A percentile compares a stretch with the other conserved stretches of the same genome.
These are phyloP conservation scores for Polyporus arcularius DNA, from an alignment of 768 basidiomycete genomes.

Conservation along the genomic window DNA sequence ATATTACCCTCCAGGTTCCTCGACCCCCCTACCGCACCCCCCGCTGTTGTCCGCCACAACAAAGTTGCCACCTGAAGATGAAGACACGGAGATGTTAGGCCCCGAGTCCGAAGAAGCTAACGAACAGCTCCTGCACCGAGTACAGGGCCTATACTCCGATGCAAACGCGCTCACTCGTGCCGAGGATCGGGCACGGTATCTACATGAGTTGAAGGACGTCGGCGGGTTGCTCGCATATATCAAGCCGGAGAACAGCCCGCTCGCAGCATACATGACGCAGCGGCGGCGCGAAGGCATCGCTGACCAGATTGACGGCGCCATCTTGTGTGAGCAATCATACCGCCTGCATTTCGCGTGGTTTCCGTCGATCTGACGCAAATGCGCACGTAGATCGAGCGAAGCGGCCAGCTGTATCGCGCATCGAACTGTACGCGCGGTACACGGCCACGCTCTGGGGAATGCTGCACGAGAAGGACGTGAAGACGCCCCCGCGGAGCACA, in stretches of 20 bases:
- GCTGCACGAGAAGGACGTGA: conserved; percentile 51
- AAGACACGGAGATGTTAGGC: conserved; percentile 20
- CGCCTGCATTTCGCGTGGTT: not conserved
- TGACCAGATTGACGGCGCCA: conserved; percentile 85
- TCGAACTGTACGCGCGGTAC: conserved; percentile 69
- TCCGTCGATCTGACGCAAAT: not conserved
- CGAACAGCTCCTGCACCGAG: conserved; percentile 53
- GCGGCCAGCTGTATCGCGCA: conserved; percentile 53
- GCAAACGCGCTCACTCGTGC: conserved; percentile 57
- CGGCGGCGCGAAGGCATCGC: conserved; percentile 80
- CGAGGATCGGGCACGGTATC: conserved; percentile 60
- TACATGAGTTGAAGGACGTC: conserved; percentile 72
- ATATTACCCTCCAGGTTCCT: conserved; percentile 33
- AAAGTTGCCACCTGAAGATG: conserved; percentile 1
- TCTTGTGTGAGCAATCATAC: conserved; percentile 63
- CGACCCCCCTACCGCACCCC: conserved; percentile 13
- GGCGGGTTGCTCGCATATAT: conserved; percentile 82
- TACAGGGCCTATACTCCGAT: conserved; percentile 67
- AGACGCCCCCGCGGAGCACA: conserved; percentile 38
- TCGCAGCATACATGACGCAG: conserved; percentile 74
- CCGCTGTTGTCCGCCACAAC: conserved; percentile 8
- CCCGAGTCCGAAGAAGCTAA: conserved; percentile 32
- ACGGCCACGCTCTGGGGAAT: conserved; percentile 61
- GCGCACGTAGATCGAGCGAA: conserved; percentile 47
- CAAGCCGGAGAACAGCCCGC: conserved; percentile 73